Percentiles rank a stretch among this genome's conserved stretches.
Evolutionary conservation across 305 asterid species (phyloP).

Genomic region (Fraxinus dipetala): DNA sequence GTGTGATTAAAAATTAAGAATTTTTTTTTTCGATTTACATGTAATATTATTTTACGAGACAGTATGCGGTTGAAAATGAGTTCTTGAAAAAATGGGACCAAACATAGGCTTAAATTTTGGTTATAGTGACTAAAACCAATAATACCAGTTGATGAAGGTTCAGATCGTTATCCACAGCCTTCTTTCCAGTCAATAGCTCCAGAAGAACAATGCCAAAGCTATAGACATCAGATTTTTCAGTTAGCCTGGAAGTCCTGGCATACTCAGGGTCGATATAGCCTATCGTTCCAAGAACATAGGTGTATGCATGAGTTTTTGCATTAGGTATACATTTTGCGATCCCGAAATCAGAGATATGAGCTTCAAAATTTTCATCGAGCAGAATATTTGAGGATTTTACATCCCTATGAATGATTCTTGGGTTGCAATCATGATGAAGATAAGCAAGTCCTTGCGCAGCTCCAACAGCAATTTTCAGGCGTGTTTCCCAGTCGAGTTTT

Average conservation of each 20-base stretch:
- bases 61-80: too few species aligned
- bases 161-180: slow-evolving; percentile 77
- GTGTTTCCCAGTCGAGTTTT: slow-evolving; percentile 93
- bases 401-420: slow-evolving; percentile 84
- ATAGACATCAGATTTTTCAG: slow-evolving; percentile 92
- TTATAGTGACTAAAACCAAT: neutral
- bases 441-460: slow-evolving; percentile 97
- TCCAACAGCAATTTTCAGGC: slow-evolving; percentile 81
- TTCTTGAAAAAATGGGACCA: neutral
- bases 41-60: too few species aligned
- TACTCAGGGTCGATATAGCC: slow-evolving; percentile 98
- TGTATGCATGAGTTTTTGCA: slow-evolving; percentile 81
- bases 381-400: slow-evolving; percentile 90
- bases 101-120: neutral
- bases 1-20: neutral
- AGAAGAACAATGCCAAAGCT: slow-evolving; percentile 94
- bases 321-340: slow-evolving; percentile 71
- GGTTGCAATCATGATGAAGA: slow-evolving; percentile 95
- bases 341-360: slow-evolving; percentile 95
- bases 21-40: too few species aligned
- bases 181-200: slow-evolving; percentile 90
- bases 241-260: slow-evolving; percentile 85
- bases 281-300: slow-evolving; percentile 88
- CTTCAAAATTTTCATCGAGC: slow-evolving; percentile 77
- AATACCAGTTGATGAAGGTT: slow-evolving; percentile 89